These are phyloP conservation scores for Arabidopsis hybrid DNA, from an alignment of 441 rosid species.

Conservation along the genomic window DNA sequence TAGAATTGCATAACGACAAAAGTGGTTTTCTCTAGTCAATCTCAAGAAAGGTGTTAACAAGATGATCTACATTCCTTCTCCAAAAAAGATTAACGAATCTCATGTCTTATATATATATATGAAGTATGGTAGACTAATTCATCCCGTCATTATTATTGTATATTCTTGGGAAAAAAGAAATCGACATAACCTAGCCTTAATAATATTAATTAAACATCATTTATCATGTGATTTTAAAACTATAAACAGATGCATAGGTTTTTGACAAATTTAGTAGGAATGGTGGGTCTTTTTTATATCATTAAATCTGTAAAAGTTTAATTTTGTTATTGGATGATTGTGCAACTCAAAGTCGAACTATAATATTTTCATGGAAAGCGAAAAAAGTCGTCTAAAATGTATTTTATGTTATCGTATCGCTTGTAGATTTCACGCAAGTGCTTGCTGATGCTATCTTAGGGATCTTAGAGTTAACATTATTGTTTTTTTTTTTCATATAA, in stretches of 20 bases:
- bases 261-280: not conserved
- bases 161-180: too few relatives aligned
- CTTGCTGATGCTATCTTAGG: slow-evolving; percentile 7
- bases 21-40: too few relatives aligned
- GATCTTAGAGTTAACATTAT: not conserved
- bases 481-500: not conserved
- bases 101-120: not conserved
- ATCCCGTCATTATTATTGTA: too few relatives aligned
- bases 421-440: slow-evolving; percentile 7
- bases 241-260: not conserved
- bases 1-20: too few relatives aligned
- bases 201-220: too few relatives aligned
- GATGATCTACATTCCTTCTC: not conserved
- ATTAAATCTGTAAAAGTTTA: not conserved
- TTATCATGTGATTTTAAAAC: not conserved
- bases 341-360: slow-evolving; percentile 13
- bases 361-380: not conserved
- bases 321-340: not conserved
- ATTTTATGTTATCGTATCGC: slow-evolving; percentile 22
- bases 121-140: not conserved
- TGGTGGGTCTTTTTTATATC: not conserved
- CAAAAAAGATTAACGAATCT: not conserved
- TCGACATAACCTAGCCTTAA: too few relatives aligned
- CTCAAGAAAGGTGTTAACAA: too few relatives aligned
- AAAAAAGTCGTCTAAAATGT: slow-evolving; percentile 24